Evolutionary conservation across 768 basidiomycete species (phyloP), one percentile per base, ranked within the genome.

Genomic region (Russula sp.): DNA sequence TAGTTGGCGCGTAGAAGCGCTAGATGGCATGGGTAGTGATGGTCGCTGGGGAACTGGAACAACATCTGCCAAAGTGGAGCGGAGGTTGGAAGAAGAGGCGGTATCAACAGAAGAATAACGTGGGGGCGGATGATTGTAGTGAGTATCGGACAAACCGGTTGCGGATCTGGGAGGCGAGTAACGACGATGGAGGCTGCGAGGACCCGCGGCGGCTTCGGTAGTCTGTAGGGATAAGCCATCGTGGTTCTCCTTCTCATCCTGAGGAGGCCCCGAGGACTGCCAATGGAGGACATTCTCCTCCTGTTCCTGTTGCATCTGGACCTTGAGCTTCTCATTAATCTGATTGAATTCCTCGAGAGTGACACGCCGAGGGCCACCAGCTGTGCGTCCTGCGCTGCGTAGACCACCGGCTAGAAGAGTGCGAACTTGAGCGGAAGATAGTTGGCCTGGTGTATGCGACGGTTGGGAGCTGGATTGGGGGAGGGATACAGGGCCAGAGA

Each of bases 401-500:
- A 75, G 69, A 8, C 75, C 73, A 16, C 65, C 67, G 3, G 66
- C 52, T 69, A 74, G n/a, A 59, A 66, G 27, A 32, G 37, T 3
- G 71, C 77, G 52, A 69, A 69, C 42, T 60, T 32, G 56, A 20
- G 52, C 62, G 56, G 52, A 63, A 42, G 49, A 58, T 6, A 27
- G 49, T 45, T 66, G 68, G 42, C 75, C 72, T 18, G 75, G 62
- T 16, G 68, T 68, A 50, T 63, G 69, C 32, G 64, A 72, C 40
- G 57, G 76, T 49, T 61, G 78, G 42, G 62, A 76, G 54, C 39
- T 74, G 69, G n/a, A 79, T 48, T 57, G 64, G 31, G 37, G 61
- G 55, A 67, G 57, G 3, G 54, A 59, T 13, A 71, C 75, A 10
- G 88, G 83, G 34, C 82, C 85, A 10, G 89, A 91, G 2, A 81